phyloP scores from a whole-genome alignment of 1,284 basidiomycete species.

The Rhodotorula sp. region DNA sequence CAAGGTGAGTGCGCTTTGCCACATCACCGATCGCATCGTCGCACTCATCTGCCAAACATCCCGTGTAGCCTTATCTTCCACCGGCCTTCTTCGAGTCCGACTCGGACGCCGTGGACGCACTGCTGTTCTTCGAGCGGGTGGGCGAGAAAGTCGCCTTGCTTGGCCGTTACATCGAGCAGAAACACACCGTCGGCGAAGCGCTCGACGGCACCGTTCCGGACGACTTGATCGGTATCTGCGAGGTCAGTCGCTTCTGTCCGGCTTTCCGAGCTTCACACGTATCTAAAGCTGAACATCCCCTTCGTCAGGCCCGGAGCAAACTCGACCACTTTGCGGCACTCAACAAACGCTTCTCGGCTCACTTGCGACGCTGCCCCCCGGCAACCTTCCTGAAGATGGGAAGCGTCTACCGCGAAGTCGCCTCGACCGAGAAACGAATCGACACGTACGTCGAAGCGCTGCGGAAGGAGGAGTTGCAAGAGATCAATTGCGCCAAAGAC shows the following conservation, averaged over 20 bases:
- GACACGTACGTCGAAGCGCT: slow-evolving; percentile 85
- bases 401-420: slow-evolving; percentile 76
- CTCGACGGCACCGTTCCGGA: slow-evolving; percentile 77
- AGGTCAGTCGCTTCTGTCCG: slow-evolving; percentile 56
- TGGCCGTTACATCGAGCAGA: slow-evolving; percentile 72
- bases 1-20: slow-evolving; percentile 45
- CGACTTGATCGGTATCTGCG: slow-evolving; percentile 79
- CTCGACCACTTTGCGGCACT: slow-evolving; percentile 73
- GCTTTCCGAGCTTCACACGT: neutral
- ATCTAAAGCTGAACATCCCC: neutral
- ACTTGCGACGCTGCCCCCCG: slow-evolving; percentile 72
- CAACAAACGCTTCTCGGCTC: slow-evolving; percentile 80
- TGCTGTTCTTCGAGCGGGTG: slow-evolving; percentile 85
- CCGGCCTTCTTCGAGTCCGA: slow-evolving; percentile 78
- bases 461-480: slow-evolving; percentile 82
- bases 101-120: slow-evolving; percentile 77
- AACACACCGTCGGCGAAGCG: slow-evolving; percentile 75
- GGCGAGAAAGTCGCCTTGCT: slow-evolving; percentile 81
- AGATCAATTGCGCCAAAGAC: slow-evolving; percentile 86
- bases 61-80: slow-evolving; percentile 71
- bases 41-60: neutral
- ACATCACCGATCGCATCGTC: neutral
- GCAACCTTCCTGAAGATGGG: slow-evolving; percentile 81
- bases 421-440: slow-evolving; percentile 82
- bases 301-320: slow-evolving; percentile 68